Evolutionary conservation across 306 rosid species (phyloP).

Genomic region (Sphenostylis stenocarpa): DNA sequence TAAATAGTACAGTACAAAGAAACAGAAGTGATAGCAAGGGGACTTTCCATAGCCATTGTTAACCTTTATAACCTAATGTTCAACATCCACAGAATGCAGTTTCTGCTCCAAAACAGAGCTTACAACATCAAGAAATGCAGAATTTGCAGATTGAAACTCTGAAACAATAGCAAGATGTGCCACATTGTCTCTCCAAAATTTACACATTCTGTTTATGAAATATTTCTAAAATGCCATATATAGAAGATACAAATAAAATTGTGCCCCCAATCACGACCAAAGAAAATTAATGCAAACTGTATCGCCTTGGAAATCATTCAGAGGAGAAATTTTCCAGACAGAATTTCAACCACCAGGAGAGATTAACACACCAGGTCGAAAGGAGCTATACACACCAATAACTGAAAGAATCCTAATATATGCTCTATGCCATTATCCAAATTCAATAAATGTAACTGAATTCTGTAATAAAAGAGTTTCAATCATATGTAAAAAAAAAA

Average conservation of each 20-base stretch:
- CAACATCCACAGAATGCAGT: conserved; percentile 16
- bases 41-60: not conserved
- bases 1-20: not conserved
- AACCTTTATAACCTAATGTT: not conserved
- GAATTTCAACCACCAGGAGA: not conserved
- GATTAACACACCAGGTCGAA: not conserved
- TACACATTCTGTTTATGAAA: not conserved
- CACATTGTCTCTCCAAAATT: not conserved
- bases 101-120: conserved; percentile 16
- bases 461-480: not conserved
- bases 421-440: not conserved
- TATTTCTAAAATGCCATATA: not conserved
- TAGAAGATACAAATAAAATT: not conserved
- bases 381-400: conserved; percentile 18
- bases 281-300: not conserved
- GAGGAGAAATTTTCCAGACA: not conserved
- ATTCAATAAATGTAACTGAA: not conserved
- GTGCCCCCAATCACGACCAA: not conserved
- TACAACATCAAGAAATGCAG: not conserved
- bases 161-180: not conserved
- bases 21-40: not conserved
- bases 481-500: not conserved
- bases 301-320: not conserved
- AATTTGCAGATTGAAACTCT: not conserved
- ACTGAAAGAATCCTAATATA: conserved; percentile 8